Evolutionary conservation across 768 basidiomycete species (phyloP).

Genomic region (Hericium erinaceus): DNA sequence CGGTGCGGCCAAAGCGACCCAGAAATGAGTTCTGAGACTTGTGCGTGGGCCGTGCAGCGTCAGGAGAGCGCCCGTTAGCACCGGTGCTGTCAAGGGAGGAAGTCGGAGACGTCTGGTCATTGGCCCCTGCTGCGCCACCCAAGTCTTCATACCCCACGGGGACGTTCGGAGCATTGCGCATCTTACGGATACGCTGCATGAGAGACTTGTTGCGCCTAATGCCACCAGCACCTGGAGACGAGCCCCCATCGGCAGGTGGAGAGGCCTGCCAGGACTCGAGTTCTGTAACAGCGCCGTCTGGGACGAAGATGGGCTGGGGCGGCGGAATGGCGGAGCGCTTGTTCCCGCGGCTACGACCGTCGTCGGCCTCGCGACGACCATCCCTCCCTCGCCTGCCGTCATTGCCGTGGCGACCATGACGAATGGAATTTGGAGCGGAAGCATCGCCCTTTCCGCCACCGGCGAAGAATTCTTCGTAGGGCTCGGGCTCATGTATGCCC

Average conservation of each 20-base stretch:
- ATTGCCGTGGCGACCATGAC: constrained; percentile 2
- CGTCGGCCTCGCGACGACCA: constrained; percentile 39
- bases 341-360: constrained; percentile 20
- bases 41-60: constrained; percentile 48
- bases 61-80: background rate
- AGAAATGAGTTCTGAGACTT: constrained; percentile 67
- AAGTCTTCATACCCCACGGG: constrained; percentile 44
- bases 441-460: constrained; percentile 61
- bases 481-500: constrained; percentile 90
- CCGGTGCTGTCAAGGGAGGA: constrained; percentile 27
- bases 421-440: constrained; percentile 25
- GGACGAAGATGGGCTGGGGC: constrained; percentile 72
- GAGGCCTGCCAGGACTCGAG: constrained; percentile 28
- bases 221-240: constrained; percentile 29
- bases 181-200: constrained; percentile 83
- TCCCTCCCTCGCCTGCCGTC: constrained; percentile 35
- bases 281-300: constrained; percentile 4
- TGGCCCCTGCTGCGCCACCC: constrained; percentile 29
- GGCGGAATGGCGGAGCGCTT: constrained; percentile 60
- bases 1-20: constrained; percentile 53
- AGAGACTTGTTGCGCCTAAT: constrained; percentile 74
- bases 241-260: constrained; percentile 32
- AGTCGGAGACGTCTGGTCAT: constrained; percentile 33
- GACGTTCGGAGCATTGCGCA: constrained; percentile 80
- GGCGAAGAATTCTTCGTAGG: constrained; percentile 83